These are phyloP conservation scores for Lumnitzera racemosa DNA, from an alignment of 345 rosid genomes.

Conservation along the genomic window DNA sequence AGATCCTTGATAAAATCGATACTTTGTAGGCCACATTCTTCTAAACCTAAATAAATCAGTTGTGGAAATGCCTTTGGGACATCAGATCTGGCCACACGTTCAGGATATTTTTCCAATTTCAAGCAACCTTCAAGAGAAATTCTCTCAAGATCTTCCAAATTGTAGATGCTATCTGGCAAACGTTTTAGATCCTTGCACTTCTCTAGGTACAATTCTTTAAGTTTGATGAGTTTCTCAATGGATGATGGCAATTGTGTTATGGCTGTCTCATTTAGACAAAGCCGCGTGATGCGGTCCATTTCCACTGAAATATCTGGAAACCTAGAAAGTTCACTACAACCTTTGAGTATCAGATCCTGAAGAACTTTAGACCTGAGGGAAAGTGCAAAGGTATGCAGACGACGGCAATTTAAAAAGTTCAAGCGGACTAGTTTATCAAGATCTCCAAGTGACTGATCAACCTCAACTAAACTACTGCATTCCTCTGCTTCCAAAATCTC, in stretches of 20 bases:
- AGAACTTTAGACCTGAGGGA: background rate
- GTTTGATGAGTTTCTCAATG: background rate
- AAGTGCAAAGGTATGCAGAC: background rate
- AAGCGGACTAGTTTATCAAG: conserved; percentile 1
- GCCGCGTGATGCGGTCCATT: background rate
- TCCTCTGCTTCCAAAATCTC: background rate
- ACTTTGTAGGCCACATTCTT: too few relatives aligned
- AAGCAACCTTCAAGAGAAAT: background rate
- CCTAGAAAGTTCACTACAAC: background rate
- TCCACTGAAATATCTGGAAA: background rate
- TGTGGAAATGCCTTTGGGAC: background rate
- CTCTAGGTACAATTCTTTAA: background rate
- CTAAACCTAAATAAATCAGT: background rate
- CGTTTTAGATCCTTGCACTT: background rate
- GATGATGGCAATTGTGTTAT: conserved; percentile 1
- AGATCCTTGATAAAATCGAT: too few relatives aligned
- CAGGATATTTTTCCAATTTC: background rate
- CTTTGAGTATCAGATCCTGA: background rate
- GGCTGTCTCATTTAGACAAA: background rate
- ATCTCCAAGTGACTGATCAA: background rate
- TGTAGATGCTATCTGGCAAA: conserved; percentile 1
- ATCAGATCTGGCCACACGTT: background rate
- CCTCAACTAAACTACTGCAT: conserved; percentile 1
- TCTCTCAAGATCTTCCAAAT: background rate
- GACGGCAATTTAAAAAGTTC: background rate